Evolutionary conservation across 2,329 filamentous ascomycete species (phyloP), one percentile per base, ranked within the genome.

Genomic region (Sarocladiaceae sp.): DNA sequence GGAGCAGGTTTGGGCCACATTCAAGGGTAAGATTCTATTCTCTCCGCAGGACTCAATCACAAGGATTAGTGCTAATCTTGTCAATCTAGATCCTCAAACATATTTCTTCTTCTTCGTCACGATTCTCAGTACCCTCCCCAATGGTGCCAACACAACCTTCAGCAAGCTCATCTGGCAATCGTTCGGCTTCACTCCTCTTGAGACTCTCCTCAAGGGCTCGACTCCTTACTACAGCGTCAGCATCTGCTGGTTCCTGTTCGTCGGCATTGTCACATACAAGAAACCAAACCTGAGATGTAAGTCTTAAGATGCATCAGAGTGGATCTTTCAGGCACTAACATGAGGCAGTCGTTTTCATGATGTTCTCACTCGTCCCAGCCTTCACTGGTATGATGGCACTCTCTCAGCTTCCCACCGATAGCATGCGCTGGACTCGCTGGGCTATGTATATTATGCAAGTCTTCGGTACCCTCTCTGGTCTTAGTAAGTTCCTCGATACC

Each of bases 51-150:
- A 54, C 56, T 18, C 54, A 56, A 44, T 54, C 5, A 39, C 56
- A 50, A 57, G 59, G 49, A 54, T 57, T 39, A 29, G 57, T 17
- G 55, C 55, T 15, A 54, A 57, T 57, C 12, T 50, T 25, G 56
- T 62, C 18, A 6, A 4, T 15, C 6, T 7, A 40, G 37, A 66
- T 28, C 63, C 64, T 2, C 64, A 66, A 49, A 65, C 60, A 0
- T 65, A 67, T 44, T 67, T 68, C 54, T 65, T 67, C 54, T 68
- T 69, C 56, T 64, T 67, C 52, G 58, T 64, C 5, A 64, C 63
- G 4, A 64, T 67, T 42, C 55, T 68, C 22, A 67, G 66, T 51
- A 58, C 63, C 1, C 51, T 68, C 3, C 66, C 66, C 2, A 65
- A 67, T 31, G 64, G 66, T 13, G 66, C 60, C n/a, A 65, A 58